Conservation (phyloP, 108 stramenopile species). For the Conticribra weissflogii region DNA sequence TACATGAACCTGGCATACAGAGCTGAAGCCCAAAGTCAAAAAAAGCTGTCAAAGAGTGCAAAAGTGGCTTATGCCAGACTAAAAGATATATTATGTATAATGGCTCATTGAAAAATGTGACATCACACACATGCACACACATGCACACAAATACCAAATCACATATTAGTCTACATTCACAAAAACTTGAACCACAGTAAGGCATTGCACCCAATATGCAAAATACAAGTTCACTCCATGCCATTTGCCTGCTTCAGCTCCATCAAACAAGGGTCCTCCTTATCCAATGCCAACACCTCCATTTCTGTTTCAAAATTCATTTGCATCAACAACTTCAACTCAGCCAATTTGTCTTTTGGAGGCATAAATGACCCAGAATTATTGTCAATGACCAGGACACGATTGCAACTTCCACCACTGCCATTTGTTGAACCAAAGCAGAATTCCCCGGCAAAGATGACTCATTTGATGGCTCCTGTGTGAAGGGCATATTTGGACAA, state of each 20-base stretch:
- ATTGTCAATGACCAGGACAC: slow-evolving; percentile 36
- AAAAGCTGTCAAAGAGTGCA: too few species aligned
- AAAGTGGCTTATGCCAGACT: too few species aligned
- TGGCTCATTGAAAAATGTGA: too few species aligned
- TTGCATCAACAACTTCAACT: slow-evolving; percentile 18
- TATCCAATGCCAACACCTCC: slow-evolving; percentile 23
- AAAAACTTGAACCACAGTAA: too few species aligned
- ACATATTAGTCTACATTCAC: neutral
- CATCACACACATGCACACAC: too few species aligned
- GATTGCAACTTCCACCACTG: neutral
- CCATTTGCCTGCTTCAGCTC: neutral
- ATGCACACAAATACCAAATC: too few species aligned
- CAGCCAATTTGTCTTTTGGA: slow-evolving; percentile 12
- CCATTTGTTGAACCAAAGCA: slow-evolving; percentile 24
- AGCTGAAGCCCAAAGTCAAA: too few species aligned
- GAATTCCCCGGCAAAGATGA: slow-evolving; percentile 29
- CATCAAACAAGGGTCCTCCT: slow-evolving; percentile 20
- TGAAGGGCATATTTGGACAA: slow-evolving; percentile 44
- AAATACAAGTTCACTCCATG: neutral
- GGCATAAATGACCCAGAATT: slow-evolving; percentile 39
- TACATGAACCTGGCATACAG: too few species aligned
- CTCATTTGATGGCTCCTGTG: neutral
- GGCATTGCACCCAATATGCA: neutral
- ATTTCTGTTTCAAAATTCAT: slow-evolving; percentile 25
- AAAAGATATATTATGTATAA: too few species aligned